Evolutionary conservation across 2,329 filamentous ascomycete genomes (phyloP), one percentile per base, ranked within the genome.

Genomic region (Aspergillus arachidicola): DNA sequence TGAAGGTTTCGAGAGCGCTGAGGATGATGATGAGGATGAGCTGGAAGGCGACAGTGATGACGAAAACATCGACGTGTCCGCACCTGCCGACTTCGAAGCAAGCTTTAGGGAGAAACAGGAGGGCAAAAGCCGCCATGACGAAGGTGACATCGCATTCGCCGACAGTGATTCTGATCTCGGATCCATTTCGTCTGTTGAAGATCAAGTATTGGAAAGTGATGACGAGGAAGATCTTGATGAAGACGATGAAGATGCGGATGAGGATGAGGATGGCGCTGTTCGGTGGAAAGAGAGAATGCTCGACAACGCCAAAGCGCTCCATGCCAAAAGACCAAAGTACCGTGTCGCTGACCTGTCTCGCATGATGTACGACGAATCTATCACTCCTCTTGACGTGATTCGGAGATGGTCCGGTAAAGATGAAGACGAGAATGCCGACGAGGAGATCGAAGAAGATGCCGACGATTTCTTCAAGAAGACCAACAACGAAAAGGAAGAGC

Each of bases 141-240:
- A 88, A 28, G 91, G 88, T 34, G 92, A 97, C 60, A 72, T 98
- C 62, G 92, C 89, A 1, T 99, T 97, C 81, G 95, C 95, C 16
- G 95, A 99, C 73, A 97, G 93, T 73, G 96, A 99, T 77, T 99
- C 95, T 0, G 96, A 99, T 75, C 84, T 99, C 5, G 95, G 95
- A 7, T 97, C 94, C 4, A 79, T 97, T 66, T 96, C 92, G 10
- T 84, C 83, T 1, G 84, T 81, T 10, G 85, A 87, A 9, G 85
- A 86, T 23, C 83, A 84, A 62, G 83, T 85, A 34, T 68, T 84
- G 3, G 84, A 85, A 54, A 83, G 83, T 60, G 81, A 81, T 23
- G 78, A 81, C 0, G 79, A 80, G 6, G 78, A 78, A 0, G 82
- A 83, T 34, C 28, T 51, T 0, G 80, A 82, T 11, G 79, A 82